Conservation (phyloP, 176 grass and related monocot genomes). For the Oryza meyeriana region DNA sequence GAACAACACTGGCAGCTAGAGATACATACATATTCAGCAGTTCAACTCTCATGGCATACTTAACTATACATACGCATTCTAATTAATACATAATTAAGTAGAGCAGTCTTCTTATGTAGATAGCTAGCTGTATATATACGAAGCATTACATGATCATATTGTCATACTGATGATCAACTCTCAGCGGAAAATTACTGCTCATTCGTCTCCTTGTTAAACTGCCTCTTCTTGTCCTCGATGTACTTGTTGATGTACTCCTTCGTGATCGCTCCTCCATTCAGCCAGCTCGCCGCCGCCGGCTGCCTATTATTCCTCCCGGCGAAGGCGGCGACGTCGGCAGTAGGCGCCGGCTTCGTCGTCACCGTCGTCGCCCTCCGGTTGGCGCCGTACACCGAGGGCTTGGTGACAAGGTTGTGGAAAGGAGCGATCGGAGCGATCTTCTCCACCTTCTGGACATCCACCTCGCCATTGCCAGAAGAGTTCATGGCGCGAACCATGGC, state of each 20-base stretch:
- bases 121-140: neutral
- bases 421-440: slow-evolving; percentile 42
- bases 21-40: neutral
- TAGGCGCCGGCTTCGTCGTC: neutral
- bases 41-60: neutral
- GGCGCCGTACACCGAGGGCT: neutral
- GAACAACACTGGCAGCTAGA: neutral
- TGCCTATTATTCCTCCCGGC: neutral
- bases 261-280: too few relatives aligned
- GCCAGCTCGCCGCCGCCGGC: neutral
- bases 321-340: neutral
- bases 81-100: neutral
- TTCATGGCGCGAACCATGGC: slow-evolving; percentile 21
- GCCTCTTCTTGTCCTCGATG: too few relatives aligned
- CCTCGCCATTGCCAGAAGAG: slow-evolving; percentile 5
- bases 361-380: neutral
- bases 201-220: too few relatives aligned
- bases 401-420: slow-evolving; percentile 26
- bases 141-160: neutral
- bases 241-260: too few relatives aligned
- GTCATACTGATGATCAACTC: neutral
- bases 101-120: neutral
- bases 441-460: slow-evolving; percentile 44
- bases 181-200: too few relatives aligned
- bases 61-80: neutral